Percentiles rank a stretch among this genome's conserved stretches.
Evolutionary conservation across 1,284 basidiomycete genomes (phyloP).

Genomic region (Melanopsichium pennsylvanicum): DNA sequence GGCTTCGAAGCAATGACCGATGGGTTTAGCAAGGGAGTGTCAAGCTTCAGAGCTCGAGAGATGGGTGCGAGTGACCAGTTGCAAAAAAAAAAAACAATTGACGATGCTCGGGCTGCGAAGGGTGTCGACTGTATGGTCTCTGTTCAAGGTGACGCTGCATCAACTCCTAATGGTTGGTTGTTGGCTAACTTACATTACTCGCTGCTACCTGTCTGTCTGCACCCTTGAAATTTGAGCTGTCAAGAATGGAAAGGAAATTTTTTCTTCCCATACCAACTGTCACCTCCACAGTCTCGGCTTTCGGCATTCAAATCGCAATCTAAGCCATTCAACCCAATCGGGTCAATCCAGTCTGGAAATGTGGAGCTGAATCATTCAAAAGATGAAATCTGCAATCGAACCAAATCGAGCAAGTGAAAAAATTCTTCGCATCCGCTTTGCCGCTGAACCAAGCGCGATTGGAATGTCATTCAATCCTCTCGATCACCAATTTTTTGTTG

Average conservation of each 20-base stretch:
- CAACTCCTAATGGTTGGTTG: too few species aligned
- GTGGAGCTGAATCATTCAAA: conserved; percentile 12
- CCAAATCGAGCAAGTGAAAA: conserved; percentile 1
- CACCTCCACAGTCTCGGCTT: conserved; percentile 26
- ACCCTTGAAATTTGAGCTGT: too few species aligned
- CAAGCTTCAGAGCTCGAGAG: too few species aligned
- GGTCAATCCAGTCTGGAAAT: not conserved
- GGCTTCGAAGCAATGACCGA: conserved; percentile 29
- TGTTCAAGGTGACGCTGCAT: too few species aligned
- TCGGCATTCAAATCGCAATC: conserved; percentile 1
- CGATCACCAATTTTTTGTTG: conserved; percentile 37
- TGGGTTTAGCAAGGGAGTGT: too few species aligned
- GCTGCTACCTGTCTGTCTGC: too few species aligned
- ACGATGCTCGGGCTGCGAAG: too few species aligned
- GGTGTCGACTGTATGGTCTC: too few species aligned
- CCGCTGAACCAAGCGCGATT: conserved; percentile 14
- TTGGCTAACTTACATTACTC: too few species aligned
- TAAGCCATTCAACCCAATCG: conserved; percentile 3
- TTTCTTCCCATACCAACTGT: conserved; percentile 5
- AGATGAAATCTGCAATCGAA: conserved; percentile 1
- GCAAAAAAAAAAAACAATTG: too few species aligned
- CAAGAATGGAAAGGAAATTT: conserved; percentile 21
- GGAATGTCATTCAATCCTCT: conserved; percentile 37
- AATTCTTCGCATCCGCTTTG: conserved; percentile 30
- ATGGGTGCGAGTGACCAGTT: too few species aligned